These are phyloP conservation scores for Sclerotinia subarctica DNA, from an alignment of 2,329 filamentous ascomycete species.

Conservation along the genomic window DNA sequence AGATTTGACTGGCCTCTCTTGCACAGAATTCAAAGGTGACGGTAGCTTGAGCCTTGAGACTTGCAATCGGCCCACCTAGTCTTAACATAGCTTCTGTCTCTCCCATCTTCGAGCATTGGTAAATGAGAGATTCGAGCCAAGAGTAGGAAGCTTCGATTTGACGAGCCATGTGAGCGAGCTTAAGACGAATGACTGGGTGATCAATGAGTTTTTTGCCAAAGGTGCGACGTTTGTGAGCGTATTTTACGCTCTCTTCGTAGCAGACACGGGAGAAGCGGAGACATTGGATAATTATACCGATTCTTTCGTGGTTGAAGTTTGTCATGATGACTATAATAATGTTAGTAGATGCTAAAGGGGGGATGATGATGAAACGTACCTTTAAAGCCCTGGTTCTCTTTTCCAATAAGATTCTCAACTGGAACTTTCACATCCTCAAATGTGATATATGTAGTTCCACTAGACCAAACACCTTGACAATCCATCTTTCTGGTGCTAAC, in stretches of 20 bases:
- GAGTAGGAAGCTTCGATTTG: constrained; percentile 97
- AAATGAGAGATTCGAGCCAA: constrained; percentile 95
- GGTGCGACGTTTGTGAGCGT: constrained; percentile 93
- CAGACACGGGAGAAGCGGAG: constrained; percentile 93
- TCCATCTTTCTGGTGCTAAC: constrained; percentile 95
- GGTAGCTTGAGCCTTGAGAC: constrained; percentile 90
- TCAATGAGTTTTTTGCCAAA: constrained; percentile 97
- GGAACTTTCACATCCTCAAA: constrained; percentile 99
- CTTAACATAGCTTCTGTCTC: constrained; percentile 95
- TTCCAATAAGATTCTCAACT: constrained; percentile 97
- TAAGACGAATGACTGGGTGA: constrained; percentile 94
- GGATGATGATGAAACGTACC: constrained; percentile 42
- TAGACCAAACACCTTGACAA: constrained; percentile 95
- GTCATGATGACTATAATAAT: constrained; percentile 79
- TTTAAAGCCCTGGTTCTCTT: constrained; percentile 97
- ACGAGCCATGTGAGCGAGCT: constrained; percentile 96
- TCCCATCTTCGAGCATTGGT: constrained; percentile 87
- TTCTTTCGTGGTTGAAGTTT: constrained; percentile 99
- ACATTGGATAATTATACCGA: constrained; percentile 97
- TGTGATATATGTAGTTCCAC: constrained; percentile 93
- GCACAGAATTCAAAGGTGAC: constrained; percentile 98
- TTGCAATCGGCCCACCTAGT: constrained; percentile 89
- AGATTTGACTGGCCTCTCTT: constrained; percentile 94
- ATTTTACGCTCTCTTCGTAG: constrained; percentile 95
- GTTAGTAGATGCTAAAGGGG: constrained; percentile 19